Conservation (phyloP, 148 eudicot genomes). For the Rhododendron mucronatum region DNA sequence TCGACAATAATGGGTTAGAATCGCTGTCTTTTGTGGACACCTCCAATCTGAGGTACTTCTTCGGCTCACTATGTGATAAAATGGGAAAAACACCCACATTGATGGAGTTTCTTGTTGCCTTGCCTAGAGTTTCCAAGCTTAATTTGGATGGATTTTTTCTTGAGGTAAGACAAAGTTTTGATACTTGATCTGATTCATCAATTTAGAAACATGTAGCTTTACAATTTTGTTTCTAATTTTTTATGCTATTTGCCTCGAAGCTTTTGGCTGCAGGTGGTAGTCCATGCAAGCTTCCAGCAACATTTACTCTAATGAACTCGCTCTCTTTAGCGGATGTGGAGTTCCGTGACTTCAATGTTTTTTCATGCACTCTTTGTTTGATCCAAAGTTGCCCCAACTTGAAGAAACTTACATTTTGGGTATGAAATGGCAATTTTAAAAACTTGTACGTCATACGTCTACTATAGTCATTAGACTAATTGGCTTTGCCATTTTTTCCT, state of each 20-base stretch:
- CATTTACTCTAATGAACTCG: not conserved
- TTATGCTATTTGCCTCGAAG: not conserved
- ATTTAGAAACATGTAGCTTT: too few species aligned
- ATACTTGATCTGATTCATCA: not conserved
- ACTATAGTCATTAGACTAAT: not conserved
- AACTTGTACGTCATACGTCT: not conserved
- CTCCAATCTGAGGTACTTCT: not conserved
- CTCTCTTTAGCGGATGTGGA: not conserved
- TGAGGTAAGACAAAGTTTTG: not conserved
- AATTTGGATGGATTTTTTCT: not conserved
- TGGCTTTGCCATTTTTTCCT: not conserved
- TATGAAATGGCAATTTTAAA: not conserved
- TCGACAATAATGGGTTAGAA: not conserved
- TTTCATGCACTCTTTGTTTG: not conserved
- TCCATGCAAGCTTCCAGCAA: not conserved
- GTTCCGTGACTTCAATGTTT: not conserved
- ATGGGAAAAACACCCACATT: not conserved
- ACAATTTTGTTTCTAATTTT: not conserved
- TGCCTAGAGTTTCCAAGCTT: not conserved
- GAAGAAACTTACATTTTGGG: not conserved
- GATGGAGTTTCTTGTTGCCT: not conserved
- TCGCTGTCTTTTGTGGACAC: not conserved
- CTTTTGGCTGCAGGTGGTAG: constrained; percentile 5
- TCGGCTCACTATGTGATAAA: too few species aligned
- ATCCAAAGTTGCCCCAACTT: constrained; percentile 1